Conservation (phyloP, 495 filamentous ascomycete genomes). For the Aspergillus saccharolyticus region DNA sequence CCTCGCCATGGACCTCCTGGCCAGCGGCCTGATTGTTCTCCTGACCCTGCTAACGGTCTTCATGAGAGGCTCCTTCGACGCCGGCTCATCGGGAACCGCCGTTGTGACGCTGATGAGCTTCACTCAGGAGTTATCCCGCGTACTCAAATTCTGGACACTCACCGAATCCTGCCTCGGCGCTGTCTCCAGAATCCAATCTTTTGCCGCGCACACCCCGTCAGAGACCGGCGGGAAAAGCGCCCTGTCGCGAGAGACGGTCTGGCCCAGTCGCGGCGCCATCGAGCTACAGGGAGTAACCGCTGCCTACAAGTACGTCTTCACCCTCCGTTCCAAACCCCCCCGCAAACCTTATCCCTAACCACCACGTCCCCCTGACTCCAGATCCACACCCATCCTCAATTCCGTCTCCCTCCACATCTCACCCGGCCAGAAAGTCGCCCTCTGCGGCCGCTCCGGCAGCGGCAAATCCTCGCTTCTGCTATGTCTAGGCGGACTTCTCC, state of each 20-base stretch:
- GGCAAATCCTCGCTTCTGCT: conserved; percentile 28
- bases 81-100: conserved; percentile 61
- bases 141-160: conserved; percentile 44
- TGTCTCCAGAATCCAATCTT: conserved; percentile 37
- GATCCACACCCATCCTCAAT: conserved; percentile 16
- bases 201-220: conserved; percentile 27
- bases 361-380: neutral
- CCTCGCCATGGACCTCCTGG: conserved; percentile 58
- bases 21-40: conserved; percentile 46
- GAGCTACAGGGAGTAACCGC: conserved; percentile 20
- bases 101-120: conserved; percentile 51
- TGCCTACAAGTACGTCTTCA: conserved; percentile 14
- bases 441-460: conserved; percentile 28
- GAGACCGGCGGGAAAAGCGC: conserved; percentile 10
- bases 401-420: conserved; percentile 19
- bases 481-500: too few relatives aligned
- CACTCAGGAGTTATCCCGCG: conserved; percentile 39
- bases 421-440: conserved; percentile 24
- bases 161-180: conserved; percentile 52
- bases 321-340: neutral
- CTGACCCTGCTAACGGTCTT: conserved; percentile 19
- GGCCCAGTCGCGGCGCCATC: conserved; percentile 27
- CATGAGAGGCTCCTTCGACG: conserved; percentile 33
- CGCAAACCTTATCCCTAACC: neutral
- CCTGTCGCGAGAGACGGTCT: conserved; percentile 7